These are phyloP conservation scores for Pseudopyricularia javanii DNA, from an alignment of 2,329 filamentous ascomycete genomes.

Conservation along the genomic window DNA sequence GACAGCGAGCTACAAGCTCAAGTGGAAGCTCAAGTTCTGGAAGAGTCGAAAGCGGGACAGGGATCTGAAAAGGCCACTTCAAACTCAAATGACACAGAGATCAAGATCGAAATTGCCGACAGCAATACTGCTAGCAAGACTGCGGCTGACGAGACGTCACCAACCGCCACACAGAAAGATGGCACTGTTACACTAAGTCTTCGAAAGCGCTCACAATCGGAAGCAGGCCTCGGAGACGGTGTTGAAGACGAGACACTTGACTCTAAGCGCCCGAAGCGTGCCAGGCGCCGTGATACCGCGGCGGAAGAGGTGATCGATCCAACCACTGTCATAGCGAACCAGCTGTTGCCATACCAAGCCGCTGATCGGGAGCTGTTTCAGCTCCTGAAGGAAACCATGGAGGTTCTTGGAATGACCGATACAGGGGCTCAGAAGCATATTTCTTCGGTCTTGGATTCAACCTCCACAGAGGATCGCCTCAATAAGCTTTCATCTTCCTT, in stretches of 20 bases:
- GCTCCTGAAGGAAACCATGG: slow-evolving; percentile 40
- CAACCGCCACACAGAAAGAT: slow-evolving; percentile 10
- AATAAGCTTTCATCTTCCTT: slow-evolving; percentile 27
- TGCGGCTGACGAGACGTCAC: neutral
- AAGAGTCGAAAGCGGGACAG: neutral
- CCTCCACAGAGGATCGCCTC: slow-evolving; percentile 35
- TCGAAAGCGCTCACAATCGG: slow-evolving; percentile 51
- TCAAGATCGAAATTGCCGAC: slow-evolving; percentile 1
- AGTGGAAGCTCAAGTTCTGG: neutral
- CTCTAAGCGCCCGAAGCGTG: slow-evolving; percentile 54
- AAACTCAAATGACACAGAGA: slow-evolving; percentile 1
- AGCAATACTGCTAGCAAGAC: neutral
- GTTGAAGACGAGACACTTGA: slow-evolving; percentile 44
- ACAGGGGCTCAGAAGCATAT: slow-evolving; percentile 29
- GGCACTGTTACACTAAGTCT: slow-evolving; percentile 27
- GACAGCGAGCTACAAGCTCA: slow-evolving; percentile 17
- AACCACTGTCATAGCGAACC: slow-evolving; percentile 36
- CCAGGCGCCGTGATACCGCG: slow-evolving; percentile 45
- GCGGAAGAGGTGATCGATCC: slow-evolving; percentile 40
- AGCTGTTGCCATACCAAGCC: slow-evolving; percentile 44
- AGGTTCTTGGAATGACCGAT: slow-evolving; percentile 41
- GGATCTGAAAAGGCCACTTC: neutral
- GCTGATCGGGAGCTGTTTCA: slow-evolving; percentile 44
- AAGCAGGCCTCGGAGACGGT: slow-evolving; percentile 42
- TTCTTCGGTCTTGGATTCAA: slow-evolving; percentile 38